Evolutionary conservation across 768 basidiomycete genomes (phyloP), one percentile per base, ranked within the genome.

Genomic region (Trametes cubensis): DNA sequence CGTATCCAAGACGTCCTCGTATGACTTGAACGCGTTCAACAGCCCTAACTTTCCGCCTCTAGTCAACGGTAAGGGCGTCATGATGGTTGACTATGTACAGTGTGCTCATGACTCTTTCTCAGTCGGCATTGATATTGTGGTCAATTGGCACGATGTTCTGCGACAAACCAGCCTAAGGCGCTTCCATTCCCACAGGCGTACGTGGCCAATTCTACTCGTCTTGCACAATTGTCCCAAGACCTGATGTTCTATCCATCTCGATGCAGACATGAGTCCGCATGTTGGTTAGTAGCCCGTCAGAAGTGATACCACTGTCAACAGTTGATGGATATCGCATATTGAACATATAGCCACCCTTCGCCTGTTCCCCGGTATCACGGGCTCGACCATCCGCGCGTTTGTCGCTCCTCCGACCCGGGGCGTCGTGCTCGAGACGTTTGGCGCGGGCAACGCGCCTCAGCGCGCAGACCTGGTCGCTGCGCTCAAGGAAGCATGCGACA

Each of bases 381-480:
- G 84, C 0, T 78, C 83, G 11, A 92, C 90, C 3, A 77, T 95
- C 49, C 85, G 79, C 18, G 87, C 90, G 3, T 95, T 95, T 71
- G 81, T 94, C 17, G 80, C 78, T 50, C 85, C 89, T 13, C 88
- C 90, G 4, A 84, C 87, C 8, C 83, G 81, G 30, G 95, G 94
- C 4, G 88, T 95, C 2, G 88, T 98, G 11, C 79, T 98, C 1
- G 92, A 96, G 72, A 93, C 91, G 2, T 98, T 92, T 72, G 95
- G 95, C 7, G 87, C 94, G 1, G 95, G 95, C 0, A 98, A 98
- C 74, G 92, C 94, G 11, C 94, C 95, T 0, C 88, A 93, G 67
- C 83, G 91, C 14, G 61, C 80, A 50, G 94, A 94, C 66, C 75
- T 97, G 20, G 82, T 91, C 71, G 73, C 81, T n/a, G 88, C 85